These are phyloP conservation scores for Tympanopsis confertula DNA, from an alignment of 2,329 filamentous ascomycete genomes.

Conservation along the genomic window DNA sequence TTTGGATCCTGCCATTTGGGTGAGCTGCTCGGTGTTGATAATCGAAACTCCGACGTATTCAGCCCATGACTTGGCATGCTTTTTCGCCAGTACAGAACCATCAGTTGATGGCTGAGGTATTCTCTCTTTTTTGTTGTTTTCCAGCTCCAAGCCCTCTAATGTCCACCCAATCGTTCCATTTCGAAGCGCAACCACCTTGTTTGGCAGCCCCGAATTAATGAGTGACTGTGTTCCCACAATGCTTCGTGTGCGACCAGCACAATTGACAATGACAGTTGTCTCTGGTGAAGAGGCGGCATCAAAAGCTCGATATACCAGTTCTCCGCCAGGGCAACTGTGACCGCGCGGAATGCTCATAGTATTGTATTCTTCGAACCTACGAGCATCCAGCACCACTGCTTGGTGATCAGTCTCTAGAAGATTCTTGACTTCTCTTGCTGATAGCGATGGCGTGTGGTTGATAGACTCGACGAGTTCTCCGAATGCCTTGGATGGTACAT, in stretches of 20 bases:
- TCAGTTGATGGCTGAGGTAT: constrained; percentile 5
- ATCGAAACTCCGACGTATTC: constrained; percentile 6
- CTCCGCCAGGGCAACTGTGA: constrained; percentile 17
- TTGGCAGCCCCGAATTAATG: constrained; percentile 12
- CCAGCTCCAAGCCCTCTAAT: constrained; percentile 13
- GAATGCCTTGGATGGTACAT: constrained; percentile 17
- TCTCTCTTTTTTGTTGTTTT: constrained; percentile 9
- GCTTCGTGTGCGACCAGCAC: constrained; percentile 17
- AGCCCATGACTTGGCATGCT: constrained; percentile 5
- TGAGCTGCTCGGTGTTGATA: constrained; percentile 5
- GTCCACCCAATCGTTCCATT: constrained; percentile 19
- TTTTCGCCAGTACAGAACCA: constrained; percentile 4
- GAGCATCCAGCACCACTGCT: constrained; percentile 14
- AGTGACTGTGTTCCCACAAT: constrained; percentile 16
- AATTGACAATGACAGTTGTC: constrained; percentile 16
- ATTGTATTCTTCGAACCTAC: constrained; percentile 15
- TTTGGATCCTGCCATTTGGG: constrained; percentile 6
- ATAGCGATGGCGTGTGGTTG: constrained; percentile 13
- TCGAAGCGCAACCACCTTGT: constrained; percentile 14
- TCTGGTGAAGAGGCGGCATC: constrained; percentile 11
- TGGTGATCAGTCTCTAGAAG: constrained; percentile 10
- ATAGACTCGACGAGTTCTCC: constrained; percentile 18
- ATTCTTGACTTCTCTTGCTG: constrained; percentile 12
- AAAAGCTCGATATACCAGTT: constrained; percentile 15
- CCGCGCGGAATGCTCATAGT: constrained; percentile 18